Percentiles rank a stretch among this genome's conserved stretches.
These are phyloP conservation scores for Podospora tetraspora DNA, from an alignment of 495 filamentous ascomycete genomes.

Conservation along the genomic window DNA sequence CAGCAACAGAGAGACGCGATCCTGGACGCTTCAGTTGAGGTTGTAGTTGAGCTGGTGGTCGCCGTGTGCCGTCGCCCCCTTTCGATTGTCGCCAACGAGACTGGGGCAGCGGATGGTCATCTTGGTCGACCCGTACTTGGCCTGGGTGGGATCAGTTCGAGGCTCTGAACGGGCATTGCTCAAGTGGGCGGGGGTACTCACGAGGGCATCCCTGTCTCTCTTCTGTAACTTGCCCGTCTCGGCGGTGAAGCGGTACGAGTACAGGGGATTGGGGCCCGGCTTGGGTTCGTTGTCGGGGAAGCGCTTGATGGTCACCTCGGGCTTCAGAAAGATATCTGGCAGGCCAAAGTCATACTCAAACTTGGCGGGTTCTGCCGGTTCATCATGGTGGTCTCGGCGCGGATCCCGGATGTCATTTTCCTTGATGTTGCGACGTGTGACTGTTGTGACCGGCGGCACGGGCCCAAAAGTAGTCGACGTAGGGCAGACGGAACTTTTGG, in stretches of 20 bases:
- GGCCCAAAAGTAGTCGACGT: not conserved
- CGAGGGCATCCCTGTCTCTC: not conserved
- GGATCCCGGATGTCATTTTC: not conserved
- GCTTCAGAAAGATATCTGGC: constrained; percentile 1
- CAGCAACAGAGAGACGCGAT: not conserved
- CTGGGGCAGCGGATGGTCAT: not conserved
- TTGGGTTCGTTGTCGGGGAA: not conserved
- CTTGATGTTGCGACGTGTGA: not conserved
- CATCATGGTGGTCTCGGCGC: too few relatives aligned
- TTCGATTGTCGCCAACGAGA: not conserved
- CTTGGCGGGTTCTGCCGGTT: not conserved
- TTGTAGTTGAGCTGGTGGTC: not conserved
- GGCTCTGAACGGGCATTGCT: too few relatives aligned
- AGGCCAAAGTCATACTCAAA: not conserved
- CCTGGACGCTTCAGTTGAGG: not conserved
- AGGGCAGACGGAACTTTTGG: not conserved
- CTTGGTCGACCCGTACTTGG: not conserved
- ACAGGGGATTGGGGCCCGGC: not conserved
- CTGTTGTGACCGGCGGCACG: not conserved
- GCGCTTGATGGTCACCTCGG: not conserved
- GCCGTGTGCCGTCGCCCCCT: not conserved
- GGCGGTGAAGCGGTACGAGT: not conserved
- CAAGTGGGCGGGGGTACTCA: too few relatives aligned
- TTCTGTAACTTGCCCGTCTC: not conserved
- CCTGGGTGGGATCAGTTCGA: not conserved